A percentile compares a stretch with the other conserved stretches of the same genome.
phyloP scores from a whole-genome alignment of 1,284 basidiomycete species.

The Ganoderma boninense region DNA sequence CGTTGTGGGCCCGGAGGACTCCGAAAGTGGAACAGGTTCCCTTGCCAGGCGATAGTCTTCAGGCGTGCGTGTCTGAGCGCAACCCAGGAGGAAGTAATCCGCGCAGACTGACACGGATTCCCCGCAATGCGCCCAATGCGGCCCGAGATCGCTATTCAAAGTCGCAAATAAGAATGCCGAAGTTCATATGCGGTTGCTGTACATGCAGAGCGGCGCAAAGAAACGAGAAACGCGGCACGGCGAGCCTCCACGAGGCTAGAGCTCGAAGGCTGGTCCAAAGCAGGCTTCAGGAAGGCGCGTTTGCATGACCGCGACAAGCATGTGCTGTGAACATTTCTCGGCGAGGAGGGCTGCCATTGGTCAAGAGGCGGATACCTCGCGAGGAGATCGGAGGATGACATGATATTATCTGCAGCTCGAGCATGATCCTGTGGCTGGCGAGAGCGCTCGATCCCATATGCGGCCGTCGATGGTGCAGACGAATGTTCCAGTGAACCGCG shows the following conservation, averaged over 20 bases:
- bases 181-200: slow-evolving; percentile 1
- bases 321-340: slow-evolving; percentile 30
- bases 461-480: slow-evolving; percentile 19
- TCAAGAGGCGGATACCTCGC: slow-evolving; percentile 25
- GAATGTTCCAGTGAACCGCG: slow-evolving; percentile 27
- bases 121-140: slow-evolving; percentile 1
- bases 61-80: neutral
- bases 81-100: neutral
- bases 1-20: neutral
- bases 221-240: slow-evolving; percentile 21
- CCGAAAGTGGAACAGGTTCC: neutral
- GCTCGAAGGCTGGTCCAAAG: slow-evolving; percentile 19
- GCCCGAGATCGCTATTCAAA: slow-evolving; percentile 10
- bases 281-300: slow-evolving; percentile 28
- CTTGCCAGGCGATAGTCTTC: neutral
- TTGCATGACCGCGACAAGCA: slow-evolving; percentile 27
- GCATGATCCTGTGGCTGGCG: slow-evolving; percentile 27
- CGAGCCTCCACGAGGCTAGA: slow-evolving; percentile 28
- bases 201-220: slow-evolving; percentile 7
- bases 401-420: slow-evolving; percentile 33
- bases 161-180: slow-evolving; percentile 4
- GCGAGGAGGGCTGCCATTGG: slow-evolving; percentile 27
- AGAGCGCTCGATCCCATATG: slow-evolving; percentile 28
- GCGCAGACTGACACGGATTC: slow-evolving; percentile 10
- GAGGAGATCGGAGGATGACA: slow-evolving; percentile 37